These are phyloP conservation scores for Naganishia antarctica DNA, from an alignment of 768 basidiomycete species.

Conservation along the genomic window DNA sequence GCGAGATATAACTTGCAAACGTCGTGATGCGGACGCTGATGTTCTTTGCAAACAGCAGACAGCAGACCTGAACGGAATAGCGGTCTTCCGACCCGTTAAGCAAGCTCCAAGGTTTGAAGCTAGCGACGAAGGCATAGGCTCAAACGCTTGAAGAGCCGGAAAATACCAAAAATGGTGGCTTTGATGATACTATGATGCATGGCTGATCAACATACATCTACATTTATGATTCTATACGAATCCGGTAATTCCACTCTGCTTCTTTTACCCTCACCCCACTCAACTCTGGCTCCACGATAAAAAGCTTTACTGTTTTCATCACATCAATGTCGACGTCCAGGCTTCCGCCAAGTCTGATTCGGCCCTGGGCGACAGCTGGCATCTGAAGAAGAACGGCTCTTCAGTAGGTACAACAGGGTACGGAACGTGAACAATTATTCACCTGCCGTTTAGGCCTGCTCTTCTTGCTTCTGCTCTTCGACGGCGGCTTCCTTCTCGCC, in stretches of 20 bases:
- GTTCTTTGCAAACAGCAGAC: too few relatives aligned
- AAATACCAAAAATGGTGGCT: too few relatives aligned
- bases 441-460: slow-evolving; percentile 1
- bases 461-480: slow-evolving; percentile 20
- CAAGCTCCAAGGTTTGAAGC: too few relatives aligned
- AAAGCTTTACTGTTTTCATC: not conserved
- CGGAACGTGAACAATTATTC: not conserved
- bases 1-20: too few relatives aligned
- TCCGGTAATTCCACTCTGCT: not conserved
- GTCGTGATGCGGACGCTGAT: too few relatives aligned
- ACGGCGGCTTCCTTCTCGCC: slow-evolving; percentile 15
- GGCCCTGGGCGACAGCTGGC: too few relatives aligned
- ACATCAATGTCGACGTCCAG: not conserved
- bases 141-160: too few relatives aligned
- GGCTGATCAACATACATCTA: not conserved
- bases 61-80: too few relatives aligned
- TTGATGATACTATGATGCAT: slow-evolving; percentile 12
- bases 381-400: not conserved
- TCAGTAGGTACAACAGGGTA: not conserved
- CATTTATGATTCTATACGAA: slow-evolving; percentile 20
- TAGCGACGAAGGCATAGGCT: too few relatives aligned
- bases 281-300: slow-evolving; percentile 7
- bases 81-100: too few relatives aligned
- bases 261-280: not conserved
- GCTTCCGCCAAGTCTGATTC: too few relatives aligned